Percentiles rank a stretch among this genome's conserved stretches.
Conservation (phyloP, 192 early-diverging fungal species). For the Radiomyces spectabilis region DNA sequence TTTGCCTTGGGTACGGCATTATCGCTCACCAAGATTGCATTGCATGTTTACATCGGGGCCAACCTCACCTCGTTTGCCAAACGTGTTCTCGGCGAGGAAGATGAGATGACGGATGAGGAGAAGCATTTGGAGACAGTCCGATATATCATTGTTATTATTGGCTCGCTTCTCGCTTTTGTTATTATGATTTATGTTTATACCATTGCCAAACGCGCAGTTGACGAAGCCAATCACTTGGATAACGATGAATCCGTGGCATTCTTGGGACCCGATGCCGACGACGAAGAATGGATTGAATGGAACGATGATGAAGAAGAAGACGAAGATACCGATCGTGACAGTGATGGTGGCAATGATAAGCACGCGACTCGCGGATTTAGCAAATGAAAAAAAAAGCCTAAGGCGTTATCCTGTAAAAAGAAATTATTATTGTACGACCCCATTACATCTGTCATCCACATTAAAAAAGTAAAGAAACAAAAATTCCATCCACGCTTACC, state of each 20-base stretch:
- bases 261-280: constrained; percentile 4
- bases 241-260: constrained; percentile 11
- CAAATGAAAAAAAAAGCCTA: neutral
- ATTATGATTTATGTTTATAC: constrained; percentile 44
- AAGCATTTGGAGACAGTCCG: constrained; percentile 14
- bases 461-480: neutral
- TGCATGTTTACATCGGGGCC: constrained; percentile 57
- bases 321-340: neutral
- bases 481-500: too few species aligned
- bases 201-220: constrained; percentile 33
- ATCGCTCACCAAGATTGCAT: constrained; percentile 44
- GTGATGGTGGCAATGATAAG: too few species aligned
- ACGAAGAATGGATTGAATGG: constrained; percentile 19
- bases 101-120: constrained; percentile 4
- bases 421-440: too few species aligned
- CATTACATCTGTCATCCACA: too few species aligned
- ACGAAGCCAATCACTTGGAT: constrained; percentile 26
- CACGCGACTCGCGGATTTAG: too few species aligned
- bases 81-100: constrained; percentile 22
- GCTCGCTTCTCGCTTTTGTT: constrained; percentile 31
- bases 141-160: constrained; percentile 11
- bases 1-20: constrained; percentile 46
- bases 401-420: neutral
- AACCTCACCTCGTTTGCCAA: constrained; percentile 43
- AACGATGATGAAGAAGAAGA: constrained; percentile 8